These are phyloP conservation scores for Chamaecyparis obtusa DNA, from an alignment of 75 land plant genomes.

Conservation along the genomic window DNA sequence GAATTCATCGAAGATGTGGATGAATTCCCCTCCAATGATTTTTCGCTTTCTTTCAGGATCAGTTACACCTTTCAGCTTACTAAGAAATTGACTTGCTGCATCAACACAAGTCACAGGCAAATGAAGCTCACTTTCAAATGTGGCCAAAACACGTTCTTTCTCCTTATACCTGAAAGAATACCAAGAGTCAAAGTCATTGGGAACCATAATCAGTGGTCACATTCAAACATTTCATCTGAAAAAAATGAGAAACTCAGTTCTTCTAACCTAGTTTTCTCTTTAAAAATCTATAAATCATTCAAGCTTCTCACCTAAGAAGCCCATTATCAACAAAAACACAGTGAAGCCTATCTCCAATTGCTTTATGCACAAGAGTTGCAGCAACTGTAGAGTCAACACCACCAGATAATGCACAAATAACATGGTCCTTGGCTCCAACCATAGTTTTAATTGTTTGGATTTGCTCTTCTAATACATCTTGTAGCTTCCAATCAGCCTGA, in stretches of 20 bases:
- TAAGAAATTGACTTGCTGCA: slow-evolving; percentile 81
- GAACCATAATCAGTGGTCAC: too few species aligned
- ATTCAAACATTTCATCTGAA: background rate
- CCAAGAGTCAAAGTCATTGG: background rate
- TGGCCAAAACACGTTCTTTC: slow-evolving; percentile 81
- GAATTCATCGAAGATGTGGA: slow-evolving; percentile 82
- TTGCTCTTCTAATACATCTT: slow-evolving; percentile 81
- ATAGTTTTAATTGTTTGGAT: slow-evolving; percentile 45
- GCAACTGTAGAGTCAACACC: slow-evolving; percentile 98
- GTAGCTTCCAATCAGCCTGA: slow-evolving; percentile 73
- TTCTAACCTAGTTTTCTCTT: background rate
- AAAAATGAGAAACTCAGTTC: background rate
- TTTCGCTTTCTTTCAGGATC: slow-evolving; percentile 90
- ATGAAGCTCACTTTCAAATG: slow-evolving; percentile 83
- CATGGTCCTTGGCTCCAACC: slow-evolving; percentile 84
- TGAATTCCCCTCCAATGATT: slow-evolving; percentile 89
- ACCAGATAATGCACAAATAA: slow-evolving; percentile 91
- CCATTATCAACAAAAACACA: slow-evolving; percentile 99
- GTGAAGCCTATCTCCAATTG: slow-evolving; percentile 90
- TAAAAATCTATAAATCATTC: background rate
- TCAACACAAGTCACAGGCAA: slow-evolving; percentile 89
- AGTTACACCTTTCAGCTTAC: slow-evolving; percentile 77
- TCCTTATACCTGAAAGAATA: slow-evolving; percentile 69
- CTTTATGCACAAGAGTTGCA: slow-evolving; percentile 89
- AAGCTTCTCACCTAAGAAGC: slow-evolving; percentile 58